Percentiles rank a stretch among this genome's conserved stretches.
Conservation (phyloP, 805 yeast species). For the Saturnispora quitensis region DNA sequence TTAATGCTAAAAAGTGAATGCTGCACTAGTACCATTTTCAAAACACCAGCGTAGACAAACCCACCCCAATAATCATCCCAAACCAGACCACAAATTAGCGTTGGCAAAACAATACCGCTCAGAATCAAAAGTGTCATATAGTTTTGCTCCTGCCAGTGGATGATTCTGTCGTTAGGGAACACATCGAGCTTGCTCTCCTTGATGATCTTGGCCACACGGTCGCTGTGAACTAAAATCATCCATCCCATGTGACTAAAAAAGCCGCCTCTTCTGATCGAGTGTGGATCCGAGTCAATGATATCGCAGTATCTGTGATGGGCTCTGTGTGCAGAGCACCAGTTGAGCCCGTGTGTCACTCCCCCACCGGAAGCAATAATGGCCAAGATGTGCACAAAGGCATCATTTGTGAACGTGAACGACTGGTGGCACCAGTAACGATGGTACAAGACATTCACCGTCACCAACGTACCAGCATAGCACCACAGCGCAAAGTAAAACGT, state of each 20-base stretch:
- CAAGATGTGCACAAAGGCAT: conserved; percentile 38
- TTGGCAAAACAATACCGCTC: conserved; percentile 52
- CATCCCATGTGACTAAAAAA: conserved; percentile 84
- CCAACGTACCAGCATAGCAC: conserved; percentile 51
- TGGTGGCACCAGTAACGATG: conserved; percentile 71
- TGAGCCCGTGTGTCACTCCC: conserved; percentile 65
- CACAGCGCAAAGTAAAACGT: conserved; percentile 44
- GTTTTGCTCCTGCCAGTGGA: conserved; percentile 64
- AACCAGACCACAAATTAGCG: conserved; percentile 49
- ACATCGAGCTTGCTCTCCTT: conserved; percentile 45
- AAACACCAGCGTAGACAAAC: conserved; percentile 64
- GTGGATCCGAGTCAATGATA: conserved; percentile 75
- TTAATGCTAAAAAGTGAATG: conserved; percentile 72
- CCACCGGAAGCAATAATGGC: conserved; percentile 61
- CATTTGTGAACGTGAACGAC: conserved; percentile 36
- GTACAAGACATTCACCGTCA: conserved; percentile 77
- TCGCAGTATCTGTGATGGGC: conserved; percentile 89
- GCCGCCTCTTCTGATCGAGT: conserved; percentile 72
- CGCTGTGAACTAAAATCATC: conserved; percentile 63
- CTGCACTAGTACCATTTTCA: conserved; percentile 65
- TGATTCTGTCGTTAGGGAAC: conserved; percentile 46
- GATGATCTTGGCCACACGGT: conserved; percentile 36
- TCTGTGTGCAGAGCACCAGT: conserved; percentile 80
- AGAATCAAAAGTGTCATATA: conserved; percentile 43
- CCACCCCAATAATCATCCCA: conserved; percentile 80